Conservation (phyloP, 1,284 basidiomycete genomes). For the Tylopilus sp. region DNA sequence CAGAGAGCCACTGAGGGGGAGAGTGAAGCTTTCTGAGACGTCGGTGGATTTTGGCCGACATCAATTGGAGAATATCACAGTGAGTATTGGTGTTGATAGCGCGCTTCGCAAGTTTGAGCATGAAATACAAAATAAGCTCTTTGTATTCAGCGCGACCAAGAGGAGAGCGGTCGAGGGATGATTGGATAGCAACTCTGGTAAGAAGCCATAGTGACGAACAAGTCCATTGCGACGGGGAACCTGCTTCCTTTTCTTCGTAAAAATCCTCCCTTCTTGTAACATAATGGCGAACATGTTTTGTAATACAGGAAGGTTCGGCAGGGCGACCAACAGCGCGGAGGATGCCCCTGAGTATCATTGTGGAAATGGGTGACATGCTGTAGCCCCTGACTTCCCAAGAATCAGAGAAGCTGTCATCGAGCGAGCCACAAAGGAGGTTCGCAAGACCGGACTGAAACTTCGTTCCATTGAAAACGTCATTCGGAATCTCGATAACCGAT, state of each 20-base stretch:
- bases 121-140: constrained; percentile 27
- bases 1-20: constrained; percentile 32
- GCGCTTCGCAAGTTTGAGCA: constrained; percentile 43
- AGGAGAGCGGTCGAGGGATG: constrained; percentile 37
- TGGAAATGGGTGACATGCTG: too few species aligned
- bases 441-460: too few species aligned
- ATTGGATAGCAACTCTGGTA: constrained; percentile 50
- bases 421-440: too few species aligned
- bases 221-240: too few species aligned
- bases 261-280: too few species aligned
- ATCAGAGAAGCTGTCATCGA: too few species aligned
- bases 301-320: constrained; percentile 43
- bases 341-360: constrained; percentile 47
- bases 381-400: too few species aligned
- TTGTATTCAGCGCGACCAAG: background rate
- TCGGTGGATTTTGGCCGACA: constrained; percentile 46
- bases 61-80: constrained; percentile 45
- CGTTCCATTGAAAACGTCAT: too few species aligned
- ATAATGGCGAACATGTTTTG: constrained; percentile 48
- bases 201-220: constrained; percentile 58
- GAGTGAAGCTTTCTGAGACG: constrained; percentile 54
- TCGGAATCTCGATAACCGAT: too few species aligned
- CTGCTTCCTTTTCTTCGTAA: too few species aligned
- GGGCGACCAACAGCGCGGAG: constrained; percentile 42
- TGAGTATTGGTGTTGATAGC: constrained; percentile 32